Percentiles rank a stretch among this genome's conserved stretches.
phyloP scores from a whole-genome alignment of 495 filamentous ascomycete species.

The Penicillium lagena region DNA sequence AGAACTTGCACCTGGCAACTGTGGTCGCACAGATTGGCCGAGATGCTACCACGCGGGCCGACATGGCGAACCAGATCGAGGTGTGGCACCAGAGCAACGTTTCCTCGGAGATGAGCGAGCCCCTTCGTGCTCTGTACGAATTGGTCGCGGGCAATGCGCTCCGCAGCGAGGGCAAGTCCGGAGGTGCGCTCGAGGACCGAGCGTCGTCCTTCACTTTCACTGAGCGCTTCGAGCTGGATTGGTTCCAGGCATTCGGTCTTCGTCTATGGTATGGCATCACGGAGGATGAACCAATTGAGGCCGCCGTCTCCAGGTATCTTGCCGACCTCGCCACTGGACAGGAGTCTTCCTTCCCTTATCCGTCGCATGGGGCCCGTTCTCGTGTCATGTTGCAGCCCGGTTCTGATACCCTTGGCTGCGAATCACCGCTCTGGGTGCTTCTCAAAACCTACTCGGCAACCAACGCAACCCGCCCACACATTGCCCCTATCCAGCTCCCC shows the following conservation, averaged over 20 bases:
- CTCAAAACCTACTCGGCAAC: slow-evolving; percentile 67
- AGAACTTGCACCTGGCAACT: slow-evolving; percentile 74
- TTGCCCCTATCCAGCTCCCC: slow-evolving; percentile 23
- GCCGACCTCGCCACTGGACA: slow-evolving; percentile 58
- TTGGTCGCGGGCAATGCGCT: slow-evolving; percentile 80
- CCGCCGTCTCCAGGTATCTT: slow-evolving; percentile 62
- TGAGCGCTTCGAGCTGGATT: slow-evolving; percentile 76
- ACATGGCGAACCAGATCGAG: slow-evolving; percentile 71
- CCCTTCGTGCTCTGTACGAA: slow-evolving; percentile 82
- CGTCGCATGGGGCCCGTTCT: slow-evolving; percentile 52
- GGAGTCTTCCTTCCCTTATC: slow-evolving; percentile 53
- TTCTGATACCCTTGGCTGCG: slow-evolving; percentile 43
- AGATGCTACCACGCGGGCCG: slow-evolving; percentile 53
- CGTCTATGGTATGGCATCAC: slow-evolving; percentile 78
- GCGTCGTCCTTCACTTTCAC: slow-evolving; percentile 70
- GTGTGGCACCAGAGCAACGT: slow-evolving; percentile 77
- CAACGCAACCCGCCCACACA: slow-evolving; percentile 7
- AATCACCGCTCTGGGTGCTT: slow-evolving; percentile 81
- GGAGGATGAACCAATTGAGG: slow-evolving; percentile 58
- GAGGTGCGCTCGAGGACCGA: slow-evolving; percentile 65
- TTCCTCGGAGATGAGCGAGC: slow-evolving; percentile 78
- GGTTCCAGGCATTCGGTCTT: slow-evolving; percentile 87
- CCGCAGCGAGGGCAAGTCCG: slow-evolving; percentile 63
- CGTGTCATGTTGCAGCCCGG: slow-evolving; percentile 43
- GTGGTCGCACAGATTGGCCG: slow-evolving; percentile 74